Conservation (phyloP, 257 asterid species). For the Solanum acaule region DNA sequence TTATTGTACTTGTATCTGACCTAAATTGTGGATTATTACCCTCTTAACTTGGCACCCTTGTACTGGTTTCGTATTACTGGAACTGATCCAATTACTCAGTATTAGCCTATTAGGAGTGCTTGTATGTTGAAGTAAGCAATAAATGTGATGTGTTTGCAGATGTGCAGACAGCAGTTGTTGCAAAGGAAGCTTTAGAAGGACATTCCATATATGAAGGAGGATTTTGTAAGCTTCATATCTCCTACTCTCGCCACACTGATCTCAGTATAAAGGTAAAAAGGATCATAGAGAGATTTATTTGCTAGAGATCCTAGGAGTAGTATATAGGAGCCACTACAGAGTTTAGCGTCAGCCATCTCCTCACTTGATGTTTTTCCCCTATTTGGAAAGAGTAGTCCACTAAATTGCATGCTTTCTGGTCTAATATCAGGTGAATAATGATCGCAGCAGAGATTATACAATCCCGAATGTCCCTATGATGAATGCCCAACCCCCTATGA, state of each 20-base stretch:
- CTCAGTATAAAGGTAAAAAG: slow-evolving; percentile 79
- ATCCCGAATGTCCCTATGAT: slow-evolving; percentile 40
- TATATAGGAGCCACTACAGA: background rate
- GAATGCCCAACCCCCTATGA: slow-evolving; percentile 50
- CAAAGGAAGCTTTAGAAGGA: slow-evolving; percentile 96
- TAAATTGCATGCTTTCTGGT: background rate
- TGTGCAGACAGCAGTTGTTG: slow-evolving; percentile 88
- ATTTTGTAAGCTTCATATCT: slow-evolving; percentile 92
- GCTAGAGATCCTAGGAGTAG: background rate
- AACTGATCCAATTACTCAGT: background rate
- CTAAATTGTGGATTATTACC: background rate
- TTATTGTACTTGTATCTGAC: background rate
- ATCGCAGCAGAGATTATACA: slow-evolving; percentile 90
- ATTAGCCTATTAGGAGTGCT: background rate
- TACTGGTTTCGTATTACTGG: background rate
- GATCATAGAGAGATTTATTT: background rate
- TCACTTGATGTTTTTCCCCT: background rate
- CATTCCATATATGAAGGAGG: slow-evolving; percentile 99
- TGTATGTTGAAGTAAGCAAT: background rate
- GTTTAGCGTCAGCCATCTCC: background rate
- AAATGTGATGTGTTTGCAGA: slow-evolving; percentile 38
- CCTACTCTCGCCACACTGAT: slow-evolving; percentile 95
- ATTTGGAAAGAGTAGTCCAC: background rate
- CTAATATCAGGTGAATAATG: slow-evolving; percentile 68
- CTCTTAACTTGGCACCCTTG: background rate